phyloP scores from a whole-genome alignment of 768 basidiomycete species.

The Mycena alexandri region DNA sequence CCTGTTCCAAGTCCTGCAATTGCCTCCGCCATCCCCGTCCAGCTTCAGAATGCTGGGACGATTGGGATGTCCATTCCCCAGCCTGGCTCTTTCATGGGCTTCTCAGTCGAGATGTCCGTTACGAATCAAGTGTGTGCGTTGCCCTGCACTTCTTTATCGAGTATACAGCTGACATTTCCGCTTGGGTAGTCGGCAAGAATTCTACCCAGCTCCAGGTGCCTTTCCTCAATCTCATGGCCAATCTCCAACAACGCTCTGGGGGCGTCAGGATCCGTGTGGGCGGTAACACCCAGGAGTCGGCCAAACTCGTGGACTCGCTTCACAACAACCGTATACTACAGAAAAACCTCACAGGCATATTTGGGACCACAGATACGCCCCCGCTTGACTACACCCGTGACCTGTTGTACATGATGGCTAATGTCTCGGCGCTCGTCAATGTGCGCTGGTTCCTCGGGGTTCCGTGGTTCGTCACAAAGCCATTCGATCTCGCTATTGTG shows the following conservation, averaged over 20 bases:
- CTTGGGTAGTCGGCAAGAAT: constrained; percentile 61
- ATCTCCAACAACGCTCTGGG: constrained; percentile 74
- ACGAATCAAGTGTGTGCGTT: constrained; percentile 67
- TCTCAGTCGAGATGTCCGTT: constrained; percentile 75
- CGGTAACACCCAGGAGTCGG: constrained; percentile 85
- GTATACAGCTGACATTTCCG: not conserved
- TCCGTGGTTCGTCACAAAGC: constrained; percentile 26
- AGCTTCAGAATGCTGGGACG: constrained; percentile 54
- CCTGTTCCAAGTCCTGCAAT: constrained; percentile 61
- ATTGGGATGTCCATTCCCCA: constrained; percentile 53
- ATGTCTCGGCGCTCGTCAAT: constrained; percentile 57
- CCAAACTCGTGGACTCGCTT: constrained; percentile 62
- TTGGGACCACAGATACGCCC: constrained; percentile 58
- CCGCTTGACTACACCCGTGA: constrained; percentile 62
- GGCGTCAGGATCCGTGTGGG: constrained; percentile 76
- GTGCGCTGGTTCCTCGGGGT: constrained; percentile 62
- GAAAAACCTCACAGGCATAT: constrained; percentile 35
- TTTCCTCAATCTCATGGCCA: constrained; percentile 84
- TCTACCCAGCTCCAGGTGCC: constrained; percentile 65
- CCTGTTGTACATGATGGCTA: constrained; percentile 64
- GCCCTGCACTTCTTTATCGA: not conserved
- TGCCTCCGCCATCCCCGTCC: constrained; percentile 58
- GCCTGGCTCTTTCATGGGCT: constrained; percentile 63
- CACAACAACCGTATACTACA: constrained; percentile 52
- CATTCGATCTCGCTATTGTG: constrained; percentile 22